Percentiles rank a stretch among this genome's conserved stretches.
These are phyloP conservation scores for Coemansia sp. DNA, from an alignment of 192 early-diverging fungal species.

Conservation along the genomic window DNA sequence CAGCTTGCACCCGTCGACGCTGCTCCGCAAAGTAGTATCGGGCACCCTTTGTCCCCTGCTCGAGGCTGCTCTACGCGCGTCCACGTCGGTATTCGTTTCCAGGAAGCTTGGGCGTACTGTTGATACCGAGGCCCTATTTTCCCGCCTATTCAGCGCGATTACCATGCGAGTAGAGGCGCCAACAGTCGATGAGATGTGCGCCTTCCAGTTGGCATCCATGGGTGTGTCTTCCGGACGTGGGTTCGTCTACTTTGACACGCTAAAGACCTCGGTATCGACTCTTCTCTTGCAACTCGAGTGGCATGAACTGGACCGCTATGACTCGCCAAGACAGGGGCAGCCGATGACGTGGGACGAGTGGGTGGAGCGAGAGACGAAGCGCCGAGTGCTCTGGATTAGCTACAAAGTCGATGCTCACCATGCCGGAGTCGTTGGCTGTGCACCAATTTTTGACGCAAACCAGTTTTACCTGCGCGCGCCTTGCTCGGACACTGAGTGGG, in stretches of 20 bases:
- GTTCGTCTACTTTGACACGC: slow-evolving; percentile 18
- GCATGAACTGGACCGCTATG: slow-evolving; percentile 30
- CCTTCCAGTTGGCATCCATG: slow-evolving; percentile 23
- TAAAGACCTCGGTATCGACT: slow-evolving; percentile 13
- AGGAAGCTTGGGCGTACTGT: slow-evolving; percentile 3
- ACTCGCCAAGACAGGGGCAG: neutral
- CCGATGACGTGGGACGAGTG: slow-evolving; percentile 31
- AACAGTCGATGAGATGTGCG: slow-evolving; percentile 24
- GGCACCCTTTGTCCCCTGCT: slow-evolving; percentile 21
- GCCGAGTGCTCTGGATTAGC: slow-evolving; percentile 36
- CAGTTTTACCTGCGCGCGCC: slow-evolving; percentile 13
- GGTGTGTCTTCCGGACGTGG: slow-evolving; percentile 10
- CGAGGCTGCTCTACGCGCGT: slow-evolving; percentile 23
- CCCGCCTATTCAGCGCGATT: slow-evolving; percentile 12
- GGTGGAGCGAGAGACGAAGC: slow-evolving; percentile 36
- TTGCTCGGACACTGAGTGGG: slow-evolving; percentile 36
- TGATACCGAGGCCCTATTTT: slow-evolving; percentile 14
- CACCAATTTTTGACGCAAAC: slow-evolving; percentile 11
- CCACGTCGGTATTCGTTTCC: slow-evolving; percentile 14
- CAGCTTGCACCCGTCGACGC: slow-evolving; percentile 35
- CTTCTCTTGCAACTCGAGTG: slow-evolving; percentile 35
- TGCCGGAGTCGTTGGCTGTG: slow-evolving; percentile 11
- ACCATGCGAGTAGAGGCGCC: slow-evolving; percentile 10
- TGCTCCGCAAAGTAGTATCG: slow-evolving; percentile 24
- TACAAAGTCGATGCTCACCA: slow-evolving; percentile 31